phyloP scores from a whole-genome alignment of 441 rosid species.

The Monsonia emarginata region DNA sequence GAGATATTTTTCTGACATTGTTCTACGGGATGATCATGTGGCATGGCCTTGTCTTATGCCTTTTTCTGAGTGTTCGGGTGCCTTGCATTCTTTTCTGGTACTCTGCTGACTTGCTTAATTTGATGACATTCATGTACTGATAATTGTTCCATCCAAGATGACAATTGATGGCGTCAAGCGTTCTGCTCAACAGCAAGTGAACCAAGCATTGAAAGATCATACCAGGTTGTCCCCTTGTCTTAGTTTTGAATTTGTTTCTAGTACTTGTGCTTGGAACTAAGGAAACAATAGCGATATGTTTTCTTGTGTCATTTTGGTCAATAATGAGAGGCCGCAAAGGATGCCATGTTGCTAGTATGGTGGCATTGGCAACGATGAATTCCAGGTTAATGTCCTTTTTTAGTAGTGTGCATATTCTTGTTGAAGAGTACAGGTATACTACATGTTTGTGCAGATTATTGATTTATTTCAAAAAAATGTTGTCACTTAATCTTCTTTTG shows the following conservation, averaged over 20 bases:
- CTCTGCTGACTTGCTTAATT: constrained; percentile 16
- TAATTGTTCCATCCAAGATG: constrained; percentile 30
- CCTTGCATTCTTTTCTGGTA: background rate
- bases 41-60: background rate
- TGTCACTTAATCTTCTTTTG: background rate
- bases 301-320: background rate
- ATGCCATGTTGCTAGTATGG: background rate
- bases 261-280: background rate
- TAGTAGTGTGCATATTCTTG: background rate
- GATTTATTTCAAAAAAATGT: background rate
- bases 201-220: constrained; percentile 84
- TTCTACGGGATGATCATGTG: background rate
- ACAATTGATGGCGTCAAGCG: constrained; percentile 96
- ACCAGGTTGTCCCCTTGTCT: constrained; percentile 47
- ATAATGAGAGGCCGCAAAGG: background rate
- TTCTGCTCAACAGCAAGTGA: constrained; percentile 91
- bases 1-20: background rate
- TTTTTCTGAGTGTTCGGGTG: background rate
- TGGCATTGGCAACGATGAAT: background rate
- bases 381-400: background rate
- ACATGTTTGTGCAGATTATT: background rate
- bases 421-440: background rate
- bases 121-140: constrained; percentile 2
- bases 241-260: background rate
- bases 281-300: background rate